A percentile compares a stretch with the other conserved stretches of the same genome.
phyloP scores from a whole-genome alignment of 192 early-diverging fungal genomes.

The Linnemannia hyalina region DNA sequence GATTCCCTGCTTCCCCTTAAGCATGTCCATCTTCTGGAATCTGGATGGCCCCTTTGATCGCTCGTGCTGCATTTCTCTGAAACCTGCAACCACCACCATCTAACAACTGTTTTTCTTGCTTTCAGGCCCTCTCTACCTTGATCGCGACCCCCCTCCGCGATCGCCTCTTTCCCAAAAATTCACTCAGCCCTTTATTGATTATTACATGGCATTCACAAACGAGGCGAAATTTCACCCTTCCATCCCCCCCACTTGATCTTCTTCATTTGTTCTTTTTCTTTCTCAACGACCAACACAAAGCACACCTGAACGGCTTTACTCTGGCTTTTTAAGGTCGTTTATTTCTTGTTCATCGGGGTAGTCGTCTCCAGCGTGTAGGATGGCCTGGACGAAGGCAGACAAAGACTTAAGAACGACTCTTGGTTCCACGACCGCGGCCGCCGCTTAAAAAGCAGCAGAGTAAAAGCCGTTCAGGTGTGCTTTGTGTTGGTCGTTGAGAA shows the following conservation, averaged over 20 bases:
- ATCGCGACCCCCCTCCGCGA: neutral
- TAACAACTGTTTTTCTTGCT: neutral
- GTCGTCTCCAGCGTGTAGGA: too few species aligned
- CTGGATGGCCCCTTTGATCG: neutral
- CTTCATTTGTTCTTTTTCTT: neutral
- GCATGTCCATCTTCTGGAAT: too few species aligned
- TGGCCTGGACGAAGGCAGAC: too few species aligned
- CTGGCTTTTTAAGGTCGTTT: too few species aligned
- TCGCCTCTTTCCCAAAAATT: neutral
- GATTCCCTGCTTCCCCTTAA: too few species aligned
- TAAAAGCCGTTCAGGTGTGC: neutral
- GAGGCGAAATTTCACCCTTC: neutral
- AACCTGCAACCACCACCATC: neutral
- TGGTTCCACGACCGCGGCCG: too few species aligned
- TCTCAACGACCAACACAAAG: neutral
- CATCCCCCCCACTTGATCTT: neutral
- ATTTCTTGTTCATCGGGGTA: too few species aligned
- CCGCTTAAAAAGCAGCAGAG: too few species aligned
- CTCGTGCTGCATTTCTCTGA: neutral
- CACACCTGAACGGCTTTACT: neutral
- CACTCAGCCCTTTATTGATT: neutral
- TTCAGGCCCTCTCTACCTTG: neutral
- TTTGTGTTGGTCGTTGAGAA: constrained; percentile 1
- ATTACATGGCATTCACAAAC: neutral
- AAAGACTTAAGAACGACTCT: too few species aligned